phyloP scores from a whole-genome alignment of 2,329 filamentous ascomycete species.

The Phoma herbarum region DNA sequence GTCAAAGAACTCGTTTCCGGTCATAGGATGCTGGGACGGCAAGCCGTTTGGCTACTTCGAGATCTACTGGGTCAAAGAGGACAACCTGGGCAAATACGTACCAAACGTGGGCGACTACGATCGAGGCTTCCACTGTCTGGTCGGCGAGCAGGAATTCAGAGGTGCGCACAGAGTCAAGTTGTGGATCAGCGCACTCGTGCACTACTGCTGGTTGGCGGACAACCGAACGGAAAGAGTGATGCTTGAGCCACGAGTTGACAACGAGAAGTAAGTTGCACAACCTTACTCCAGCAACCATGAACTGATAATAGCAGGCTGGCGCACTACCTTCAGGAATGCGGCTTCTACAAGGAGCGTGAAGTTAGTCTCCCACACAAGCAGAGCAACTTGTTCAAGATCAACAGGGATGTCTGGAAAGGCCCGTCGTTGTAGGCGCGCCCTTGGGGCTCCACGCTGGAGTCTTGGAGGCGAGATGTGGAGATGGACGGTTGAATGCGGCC shows the following conservation, averaged over 20 bases:
- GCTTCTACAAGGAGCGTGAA: slow-evolving; percentile 88
- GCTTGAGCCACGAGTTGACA: slow-evolving; percentile 91
- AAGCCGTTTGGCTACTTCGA: slow-evolving; percentile 98
- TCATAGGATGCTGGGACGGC: slow-evolving; percentile 92
- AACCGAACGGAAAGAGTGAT: slow-evolving; percentile 82
- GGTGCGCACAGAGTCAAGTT: slow-evolving; percentile 77
- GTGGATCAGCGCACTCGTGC: slow-evolving; percentile 88
- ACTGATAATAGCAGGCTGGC: slow-evolving; percentile 64
- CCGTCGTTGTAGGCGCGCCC: slow-evolving; percentile 36
- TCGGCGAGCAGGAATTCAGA: slow-evolving; percentile 92
- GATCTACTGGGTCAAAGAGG: slow-evolving; percentile 98
- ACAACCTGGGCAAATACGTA: slow-evolving; percentile 75
- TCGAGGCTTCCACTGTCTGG: slow-evolving; percentile 83
- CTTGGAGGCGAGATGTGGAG: slow-evolving; percentile 14
- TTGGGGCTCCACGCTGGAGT: slow-evolving; percentile 17
- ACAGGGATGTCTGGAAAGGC: slow-evolving; percentile 75
- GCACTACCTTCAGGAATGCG: slow-evolving; percentile 73
- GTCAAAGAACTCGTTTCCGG: slow-evolving; percentile 82
- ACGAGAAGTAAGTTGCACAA: slow-evolving; percentile 73
- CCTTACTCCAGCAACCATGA: neutral
- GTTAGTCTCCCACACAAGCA: slow-evolving; percentile 92
- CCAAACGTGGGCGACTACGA: slow-evolving; percentile 80
- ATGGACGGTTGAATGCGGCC: slow-evolving; percentile 14
- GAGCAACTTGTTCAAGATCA: slow-evolving; percentile 82
- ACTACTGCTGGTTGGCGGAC: slow-evolving; percentile 82